Evolutionary conservation across 495 filamentous ascomycete genomes (phyloP).

Genomic region (Thozetella sp.): DNA sequence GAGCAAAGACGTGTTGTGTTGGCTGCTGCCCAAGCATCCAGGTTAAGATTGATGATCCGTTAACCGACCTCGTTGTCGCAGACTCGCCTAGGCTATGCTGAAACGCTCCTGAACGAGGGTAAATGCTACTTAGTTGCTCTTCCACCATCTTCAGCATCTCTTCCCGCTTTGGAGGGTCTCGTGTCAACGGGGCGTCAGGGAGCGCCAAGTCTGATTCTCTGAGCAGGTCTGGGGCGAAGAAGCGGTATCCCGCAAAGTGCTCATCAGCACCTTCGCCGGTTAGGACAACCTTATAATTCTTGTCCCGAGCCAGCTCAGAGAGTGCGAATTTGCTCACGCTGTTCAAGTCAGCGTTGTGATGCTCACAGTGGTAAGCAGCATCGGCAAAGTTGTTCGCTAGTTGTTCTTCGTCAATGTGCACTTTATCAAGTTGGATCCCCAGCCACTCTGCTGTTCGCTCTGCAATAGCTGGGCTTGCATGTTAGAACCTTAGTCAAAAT

Average conservation of each 20-base stretch:
- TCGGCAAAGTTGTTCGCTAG: conserved; percentile 50
- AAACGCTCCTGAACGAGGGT: background rate
- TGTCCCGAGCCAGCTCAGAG: conserved; percentile 36
- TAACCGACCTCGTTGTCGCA: conserved; percentile 2
- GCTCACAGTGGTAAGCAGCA: conserved; percentile 48
- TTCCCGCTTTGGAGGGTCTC: conserved; percentile 7
- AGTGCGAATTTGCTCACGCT: conserved; percentile 47
- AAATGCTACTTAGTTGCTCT: background rate
- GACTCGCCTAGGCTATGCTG: background rate
- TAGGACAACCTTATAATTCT: conserved; percentile 51
- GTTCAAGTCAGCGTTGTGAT: conserved; percentile 45
- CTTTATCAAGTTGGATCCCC: conserved; percentile 43
- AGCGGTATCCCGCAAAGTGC: conserved; percentile 51
- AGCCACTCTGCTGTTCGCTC: conserved; percentile 50
- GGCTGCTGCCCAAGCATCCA: background rate
- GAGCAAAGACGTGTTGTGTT: conserved; percentile 2
- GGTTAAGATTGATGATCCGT: conserved; percentile 1
- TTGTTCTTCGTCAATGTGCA: conserved; percentile 41
- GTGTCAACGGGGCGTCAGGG: conserved; percentile 15
- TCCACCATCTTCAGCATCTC: conserved; percentile 6
- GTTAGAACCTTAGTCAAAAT: too few species aligned
- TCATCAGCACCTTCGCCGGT: conserved; percentile 57
- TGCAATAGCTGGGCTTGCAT: conserved; percentile 40
- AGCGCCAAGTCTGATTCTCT: conserved; percentile 43
- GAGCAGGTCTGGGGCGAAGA: conserved; percentile 41